Evolutionary conservation across 805 yeast species (phyloP).

Genomic region (Isabelozyma gotoi): DNA sequence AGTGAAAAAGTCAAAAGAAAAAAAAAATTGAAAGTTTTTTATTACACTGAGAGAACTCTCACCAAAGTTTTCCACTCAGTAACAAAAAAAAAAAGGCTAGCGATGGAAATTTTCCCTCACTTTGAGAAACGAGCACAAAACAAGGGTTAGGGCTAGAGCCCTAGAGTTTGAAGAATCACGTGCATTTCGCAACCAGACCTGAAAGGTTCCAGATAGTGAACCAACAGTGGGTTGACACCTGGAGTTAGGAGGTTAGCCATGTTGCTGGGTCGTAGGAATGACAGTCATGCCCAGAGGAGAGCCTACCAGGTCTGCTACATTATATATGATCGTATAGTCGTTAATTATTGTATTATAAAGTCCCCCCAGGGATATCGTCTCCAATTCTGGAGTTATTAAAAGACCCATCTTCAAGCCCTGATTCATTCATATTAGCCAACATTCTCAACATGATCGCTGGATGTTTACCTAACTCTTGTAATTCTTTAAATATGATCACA

Average conservation of each 20-base stretch:
- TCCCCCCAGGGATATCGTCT: constrained; percentile 46
- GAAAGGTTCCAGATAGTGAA: too few species aligned
- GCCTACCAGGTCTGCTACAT: too few species aligned
- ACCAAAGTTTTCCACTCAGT: constrained; percentile 4
- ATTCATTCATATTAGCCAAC: constrained; percentile 45
- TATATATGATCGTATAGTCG: neutral
- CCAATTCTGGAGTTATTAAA: constrained; percentile 42
- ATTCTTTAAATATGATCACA: constrained; percentile 76
- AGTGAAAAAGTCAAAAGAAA: constrained; percentile 1
- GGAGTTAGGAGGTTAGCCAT: too few species aligned
- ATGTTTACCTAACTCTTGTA: constrained; percentile 80
- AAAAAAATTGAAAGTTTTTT: neutral
- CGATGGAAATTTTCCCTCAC: neutral
- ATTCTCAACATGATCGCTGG: constrained; percentile 93
- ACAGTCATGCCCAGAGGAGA: too few species aligned
- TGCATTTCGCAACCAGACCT: neutral
- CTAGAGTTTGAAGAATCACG: constrained; percentile 5
- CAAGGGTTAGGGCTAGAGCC: constrained; percentile 17
- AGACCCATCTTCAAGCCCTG: constrained; percentile 22
- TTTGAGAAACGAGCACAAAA: neutral
- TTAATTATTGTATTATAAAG: constrained; percentile 19
- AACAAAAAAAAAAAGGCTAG: constrained; percentile 1
- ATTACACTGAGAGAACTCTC: neutral
- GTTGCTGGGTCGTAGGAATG: too few species aligned
- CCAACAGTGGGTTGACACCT: too few species aligned